Evolutionary conservation across 2,329 filamentous ascomycete genomes (phyloP).

Genomic region (Alternaria arbusti): DNA sequence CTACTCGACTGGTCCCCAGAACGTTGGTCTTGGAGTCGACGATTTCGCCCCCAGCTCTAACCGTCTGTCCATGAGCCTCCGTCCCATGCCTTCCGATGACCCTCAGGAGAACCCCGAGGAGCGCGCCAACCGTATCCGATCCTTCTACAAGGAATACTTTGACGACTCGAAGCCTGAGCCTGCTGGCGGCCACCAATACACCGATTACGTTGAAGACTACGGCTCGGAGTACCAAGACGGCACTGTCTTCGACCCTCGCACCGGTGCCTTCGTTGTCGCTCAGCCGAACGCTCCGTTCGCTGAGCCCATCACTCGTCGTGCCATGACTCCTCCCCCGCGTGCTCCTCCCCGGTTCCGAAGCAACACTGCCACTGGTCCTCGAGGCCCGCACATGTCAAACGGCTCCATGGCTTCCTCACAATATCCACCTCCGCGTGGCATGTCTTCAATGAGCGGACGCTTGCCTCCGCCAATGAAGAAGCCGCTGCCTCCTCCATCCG

Average conservation of each 20-base stretch:
- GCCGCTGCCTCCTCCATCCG: constrained; percentile 72
- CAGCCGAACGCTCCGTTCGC: constrained; percentile 68
- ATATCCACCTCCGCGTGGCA: constrained; percentile 49
- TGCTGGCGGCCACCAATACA: constrained; percentile 42
- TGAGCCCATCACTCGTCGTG: constrained; percentile 82
- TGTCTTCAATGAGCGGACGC: constrained; percentile 50
- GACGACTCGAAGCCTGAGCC: constrained; percentile 73
- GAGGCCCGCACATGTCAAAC: constrained; percentile 55
- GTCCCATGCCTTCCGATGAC: constrained; percentile 87
- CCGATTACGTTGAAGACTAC: constrained; percentile 77
- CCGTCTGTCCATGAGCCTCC: constrained; percentile 67
- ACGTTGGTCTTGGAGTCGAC: constrained; percentile 37
- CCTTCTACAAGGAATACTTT: constrained; percentile 99
- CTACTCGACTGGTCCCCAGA: constrained; percentile 25
- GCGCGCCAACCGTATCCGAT: constrained; percentile 93
- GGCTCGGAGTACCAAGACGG: constrained; percentile 73
- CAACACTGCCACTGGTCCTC: constrained; percentile 36
- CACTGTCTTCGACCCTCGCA: constrained; percentile 61
- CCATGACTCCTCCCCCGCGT: constrained; percentile 91
- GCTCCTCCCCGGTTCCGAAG: constrained; percentile 63
- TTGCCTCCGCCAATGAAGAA: constrained; percentile 55
- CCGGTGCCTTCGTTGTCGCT: constrained; percentile 67
- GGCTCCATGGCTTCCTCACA: constrained; percentile 57
- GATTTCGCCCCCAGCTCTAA: constrained; percentile 50
- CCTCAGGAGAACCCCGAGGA: constrained; percentile 90